Conservation (phyloP, 441 rosid genomes). For the Capsella rubella region DNA sequence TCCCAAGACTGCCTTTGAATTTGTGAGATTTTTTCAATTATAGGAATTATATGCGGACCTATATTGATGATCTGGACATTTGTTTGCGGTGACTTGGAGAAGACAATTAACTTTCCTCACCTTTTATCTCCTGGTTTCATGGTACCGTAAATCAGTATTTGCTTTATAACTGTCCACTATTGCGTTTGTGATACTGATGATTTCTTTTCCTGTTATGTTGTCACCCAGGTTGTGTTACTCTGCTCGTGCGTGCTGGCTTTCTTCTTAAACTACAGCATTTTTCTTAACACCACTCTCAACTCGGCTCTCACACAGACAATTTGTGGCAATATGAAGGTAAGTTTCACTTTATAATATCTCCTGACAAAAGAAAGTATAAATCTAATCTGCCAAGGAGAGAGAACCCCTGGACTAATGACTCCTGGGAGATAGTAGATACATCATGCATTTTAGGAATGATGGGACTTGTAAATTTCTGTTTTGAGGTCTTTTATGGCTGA, state of each 20-base stretch:
- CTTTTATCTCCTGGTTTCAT: slow-evolving; percentile 79
- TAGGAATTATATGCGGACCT: slow-evolving; percentile 88
- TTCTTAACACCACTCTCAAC: slow-evolving; percentile 96
- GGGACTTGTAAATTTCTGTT: slow-evolving; percentile 5
- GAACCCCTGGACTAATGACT: slow-evolving; percentile 10
- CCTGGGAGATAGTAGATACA: neutral
- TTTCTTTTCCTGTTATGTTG: slow-evolving; percentile 24
- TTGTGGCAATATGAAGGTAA: slow-evolving; percentile 95
- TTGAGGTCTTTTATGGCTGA: neutral
- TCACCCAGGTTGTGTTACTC: slow-evolving; percentile 70
- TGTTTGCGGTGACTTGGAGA: slow-evolving; percentile 74
- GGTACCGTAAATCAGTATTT: slow-evolving; percentile 54
- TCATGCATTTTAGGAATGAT: slow-evolving; percentile 10
- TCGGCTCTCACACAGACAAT: slow-evolving; percentile 95
- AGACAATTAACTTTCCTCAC: slow-evolving; percentile 65
- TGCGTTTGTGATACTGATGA: slow-evolving; percentile 17
- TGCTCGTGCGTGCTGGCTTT: slow-evolving; percentile 88
- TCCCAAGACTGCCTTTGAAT: slow-evolving; percentile 24
- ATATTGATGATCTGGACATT: slow-evolving; percentile 84
- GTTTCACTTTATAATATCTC: slow-evolving; percentile 17
- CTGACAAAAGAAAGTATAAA: slow-evolving; percentile 8
- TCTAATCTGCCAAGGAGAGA: slow-evolving; percentile 7
- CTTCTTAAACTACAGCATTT: slow-evolving; percentile 93
- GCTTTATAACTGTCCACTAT: slow-evolving; percentile 3
- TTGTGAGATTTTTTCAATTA: slow-evolving; percentile 48